phyloP scores from a whole-genome alignment of 2,329 filamentous ascomycete genomes.

The Fusarium proliferatum region DNA sequence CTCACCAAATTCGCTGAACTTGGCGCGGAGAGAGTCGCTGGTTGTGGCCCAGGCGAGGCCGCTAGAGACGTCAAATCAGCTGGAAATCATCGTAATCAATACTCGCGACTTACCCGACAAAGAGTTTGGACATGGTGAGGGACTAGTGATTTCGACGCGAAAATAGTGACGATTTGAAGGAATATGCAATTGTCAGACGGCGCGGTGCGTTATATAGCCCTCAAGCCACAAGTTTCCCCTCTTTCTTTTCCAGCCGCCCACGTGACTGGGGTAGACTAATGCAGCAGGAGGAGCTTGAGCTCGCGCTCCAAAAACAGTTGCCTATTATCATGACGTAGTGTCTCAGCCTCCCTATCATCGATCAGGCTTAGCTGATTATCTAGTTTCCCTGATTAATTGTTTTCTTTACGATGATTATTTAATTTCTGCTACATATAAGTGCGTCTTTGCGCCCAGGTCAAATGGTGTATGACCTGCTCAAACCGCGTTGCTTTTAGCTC shows the following conservation, averaged over 20 bases:
- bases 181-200: neutral
- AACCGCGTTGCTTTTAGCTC: neutral
- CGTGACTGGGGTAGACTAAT: slow-evolving; percentile 2
- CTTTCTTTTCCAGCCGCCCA: neutral
- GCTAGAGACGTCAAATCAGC: neutral
- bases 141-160: neutral
- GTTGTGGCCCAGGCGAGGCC: slow-evolving; percentile 4
- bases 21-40: neutral
- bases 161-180: neutral
- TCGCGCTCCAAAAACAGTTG: neutral
- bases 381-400: neutral
- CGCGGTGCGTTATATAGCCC: slow-evolving; percentile 1
- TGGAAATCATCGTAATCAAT: neutral
- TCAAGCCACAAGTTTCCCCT: slow-evolving; percentile 7
- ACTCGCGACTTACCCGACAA: slow-evolving; percentile 4
- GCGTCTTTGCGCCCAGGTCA: neutral
- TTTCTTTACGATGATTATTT: neutral
- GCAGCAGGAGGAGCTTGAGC: neutral
- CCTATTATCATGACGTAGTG: neutral
- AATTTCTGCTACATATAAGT: neutral
- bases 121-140: slow-evolving; percentile 8
- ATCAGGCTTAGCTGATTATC: neutral
- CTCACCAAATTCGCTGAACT: neutral
- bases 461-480: too few relatives aligned
- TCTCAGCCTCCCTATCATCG: neutral